phyloP scores from a whole-genome alignment of 2,329 filamentous ascomycete genomes.

The Sporothrix euskadiensis region DNA sequence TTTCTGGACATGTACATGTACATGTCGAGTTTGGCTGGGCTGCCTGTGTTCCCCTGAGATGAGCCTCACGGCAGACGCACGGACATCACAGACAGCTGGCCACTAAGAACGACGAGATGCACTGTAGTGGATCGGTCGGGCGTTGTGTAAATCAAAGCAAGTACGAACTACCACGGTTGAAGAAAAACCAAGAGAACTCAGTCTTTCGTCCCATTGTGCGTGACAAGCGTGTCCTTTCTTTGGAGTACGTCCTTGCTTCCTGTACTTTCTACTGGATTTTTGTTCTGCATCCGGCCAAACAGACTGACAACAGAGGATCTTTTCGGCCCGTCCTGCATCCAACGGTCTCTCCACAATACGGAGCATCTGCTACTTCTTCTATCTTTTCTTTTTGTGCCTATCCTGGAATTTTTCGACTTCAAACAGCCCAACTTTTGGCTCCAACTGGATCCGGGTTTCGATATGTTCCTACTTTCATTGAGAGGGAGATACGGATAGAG shows the following conservation, averaged over 20 bases:
- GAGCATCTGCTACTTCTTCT: neutral
- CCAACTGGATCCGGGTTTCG: neutral
- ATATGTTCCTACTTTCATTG: neutral
- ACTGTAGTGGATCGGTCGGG: constrained; percentile 1
- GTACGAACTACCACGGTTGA: neutral
- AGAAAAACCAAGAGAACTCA: neutral
- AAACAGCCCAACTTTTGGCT: neutral
- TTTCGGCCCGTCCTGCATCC: constrained; percentile 4
- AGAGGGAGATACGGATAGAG: neutral
- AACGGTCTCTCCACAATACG: neutral
- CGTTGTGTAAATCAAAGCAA: neutral
- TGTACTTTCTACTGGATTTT: neutral
- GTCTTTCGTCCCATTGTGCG: constrained; percentile 13
- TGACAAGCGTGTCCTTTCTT: neutral
- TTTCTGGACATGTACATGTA: neutral
- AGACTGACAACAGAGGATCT: neutral
- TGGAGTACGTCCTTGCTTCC: neutral
- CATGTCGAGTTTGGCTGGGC: neutral
- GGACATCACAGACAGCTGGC: neutral
- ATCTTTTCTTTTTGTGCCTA: neutral
- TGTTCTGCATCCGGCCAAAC: constrained; percentile 2
- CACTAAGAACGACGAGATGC: neutral
- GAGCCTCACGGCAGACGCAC: constrained; percentile 1
- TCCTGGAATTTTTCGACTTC: no score
- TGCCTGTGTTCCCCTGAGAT: neutral